A percentile compares a stretch with the other conserved stretches of the same genome.
Evolutionary conservation across 345 rosid species (phyloP).

Genomic region (Acer yangbiense): DNA sequence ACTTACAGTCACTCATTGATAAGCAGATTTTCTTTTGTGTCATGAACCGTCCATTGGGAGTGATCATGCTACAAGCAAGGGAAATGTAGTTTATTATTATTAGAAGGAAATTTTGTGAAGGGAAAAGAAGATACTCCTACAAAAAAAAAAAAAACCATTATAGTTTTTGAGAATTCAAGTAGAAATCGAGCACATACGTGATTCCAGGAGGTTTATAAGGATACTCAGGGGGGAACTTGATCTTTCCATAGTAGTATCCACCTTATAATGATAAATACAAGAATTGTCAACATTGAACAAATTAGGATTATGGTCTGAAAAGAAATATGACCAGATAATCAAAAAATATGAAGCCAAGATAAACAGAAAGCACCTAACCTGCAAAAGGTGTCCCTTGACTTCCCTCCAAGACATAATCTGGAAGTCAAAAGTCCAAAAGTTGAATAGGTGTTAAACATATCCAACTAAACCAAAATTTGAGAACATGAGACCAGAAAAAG

Average conservation of each 20-base stretch:
- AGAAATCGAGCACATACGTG: conserved; percentile 53
- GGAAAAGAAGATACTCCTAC: background rate
- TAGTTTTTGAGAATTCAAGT: conserved; percentile 14
- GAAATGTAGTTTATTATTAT: background rate
- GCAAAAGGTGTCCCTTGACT: conserved; percentile 97
- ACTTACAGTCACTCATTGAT: conserved; percentile 99
- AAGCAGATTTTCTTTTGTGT: conserved; percentile 96
- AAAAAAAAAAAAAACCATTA: background rate
- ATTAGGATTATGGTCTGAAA: conserved; percentile 13
- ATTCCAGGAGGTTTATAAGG: conserved; percentile 99
- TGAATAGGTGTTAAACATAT: conserved; percentile 15
- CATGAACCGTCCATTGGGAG: conserved; percentile 97
- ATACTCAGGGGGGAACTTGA: conserved; percentile 96
- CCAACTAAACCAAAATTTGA: conserved; percentile 6
- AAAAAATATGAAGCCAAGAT: conserved; percentile 17
- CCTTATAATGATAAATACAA: conserved; percentile 38
- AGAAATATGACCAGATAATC: conserved; percentile 6
- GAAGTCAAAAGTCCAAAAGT: conserved; percentile 26
- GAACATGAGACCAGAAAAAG: background rate
- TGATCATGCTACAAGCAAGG: conserved; percentile 66
- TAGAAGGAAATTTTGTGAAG: background rate
- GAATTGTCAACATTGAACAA: background rate
- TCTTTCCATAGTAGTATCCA: conserved; percentile 93
- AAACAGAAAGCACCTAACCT: conserved; percentile 47
- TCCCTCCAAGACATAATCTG: conserved; percentile 96